Conservation (phyloP, 192 early-diverging fungal genomes). For the Haplosporangium gracile region DNA sequence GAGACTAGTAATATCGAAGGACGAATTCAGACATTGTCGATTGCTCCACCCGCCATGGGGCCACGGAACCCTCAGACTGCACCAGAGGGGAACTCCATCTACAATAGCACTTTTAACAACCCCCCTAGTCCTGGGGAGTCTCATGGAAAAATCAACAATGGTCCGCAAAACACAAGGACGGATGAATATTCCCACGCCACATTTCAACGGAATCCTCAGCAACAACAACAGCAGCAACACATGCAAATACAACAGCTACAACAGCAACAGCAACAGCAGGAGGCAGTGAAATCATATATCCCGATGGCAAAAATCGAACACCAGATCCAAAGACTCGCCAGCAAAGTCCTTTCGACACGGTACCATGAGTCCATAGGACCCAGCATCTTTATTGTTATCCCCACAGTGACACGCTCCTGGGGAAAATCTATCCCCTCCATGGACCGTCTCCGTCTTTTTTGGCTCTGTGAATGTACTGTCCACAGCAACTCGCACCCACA, state of each 20-base stretch:
- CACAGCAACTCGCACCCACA: not conserved
- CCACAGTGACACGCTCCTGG: not conserved
- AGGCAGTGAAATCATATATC: not conserved
- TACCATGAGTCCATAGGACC: not conserved
- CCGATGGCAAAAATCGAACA: not conserved
- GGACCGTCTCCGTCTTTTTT: not conserved
- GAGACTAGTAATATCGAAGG: not conserved
- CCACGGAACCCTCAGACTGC: not conserved
- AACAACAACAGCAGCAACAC: too few relatives aligned
- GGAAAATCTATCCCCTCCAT: not conserved
- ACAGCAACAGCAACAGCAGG: not conserved
- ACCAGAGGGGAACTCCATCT: not conserved
- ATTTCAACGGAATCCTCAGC: not conserved
- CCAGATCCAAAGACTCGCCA: not conserved
- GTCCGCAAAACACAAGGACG: not conserved
- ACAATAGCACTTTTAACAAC: not conserved
- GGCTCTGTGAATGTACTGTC: not conserved
- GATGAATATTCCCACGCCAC: not conserved
- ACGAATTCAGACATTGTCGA: not conserved
- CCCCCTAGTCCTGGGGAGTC: not conserved
- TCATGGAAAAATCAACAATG: not conserved
- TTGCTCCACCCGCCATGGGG: not conserved
- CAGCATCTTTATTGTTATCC: not conserved
- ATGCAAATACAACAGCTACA: not conserved
- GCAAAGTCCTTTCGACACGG: not conserved